Base-by-base conservation (phyloP, 305 asterid genomes). In the Fraxinus baroniana region DNA sequence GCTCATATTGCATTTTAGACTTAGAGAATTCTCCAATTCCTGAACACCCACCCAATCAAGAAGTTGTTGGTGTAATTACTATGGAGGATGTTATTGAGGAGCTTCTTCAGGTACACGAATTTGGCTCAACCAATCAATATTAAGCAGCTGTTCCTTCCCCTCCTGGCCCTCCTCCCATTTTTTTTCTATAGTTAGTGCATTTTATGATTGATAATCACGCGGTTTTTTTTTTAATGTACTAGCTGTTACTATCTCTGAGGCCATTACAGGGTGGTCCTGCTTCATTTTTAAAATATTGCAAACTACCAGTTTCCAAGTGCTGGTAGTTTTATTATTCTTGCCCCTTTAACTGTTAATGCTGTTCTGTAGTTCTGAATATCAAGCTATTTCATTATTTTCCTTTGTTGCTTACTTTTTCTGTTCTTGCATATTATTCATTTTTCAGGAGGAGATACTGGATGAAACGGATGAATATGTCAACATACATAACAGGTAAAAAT, bases 11-110 rank as follows among this genome's bases (percentile, higher is more conserved):
- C 86, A 94, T 94, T 77, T 82, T 96, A 84, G 99, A 96, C 88
- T 83, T 96, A 82, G 99, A 96, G 28, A 91, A 87, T 62, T 86
- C 86, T 78, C 95, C 97, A 6, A 89, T 96, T 77, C 99, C 98
- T 1, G 97, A 90, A 87, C 86, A 90, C 86, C 90, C 95, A 46
- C 91, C 93, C 6, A 83, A 91, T 87, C 94, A 96, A 89, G 91
- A 88, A 76, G 98, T 89, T 26, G 97, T 96, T 70, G 99, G 99
- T 81, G 99, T 96, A 55, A 96, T 96, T 79, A 84, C 94, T 81
- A 94, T 96, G 99, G 98, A 96, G 86, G 99, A 96, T 82, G 99
- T 96, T 87, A 96, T 96, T 35, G 99, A 96, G 91, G 99, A 96
- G 91, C 99, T 96, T 87, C 99, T 96, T 86, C 99, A 95, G 98